Conservation (phyloP, 1,284 basidiomycete genomes). For the Cerioporus squamosus region DNA sequence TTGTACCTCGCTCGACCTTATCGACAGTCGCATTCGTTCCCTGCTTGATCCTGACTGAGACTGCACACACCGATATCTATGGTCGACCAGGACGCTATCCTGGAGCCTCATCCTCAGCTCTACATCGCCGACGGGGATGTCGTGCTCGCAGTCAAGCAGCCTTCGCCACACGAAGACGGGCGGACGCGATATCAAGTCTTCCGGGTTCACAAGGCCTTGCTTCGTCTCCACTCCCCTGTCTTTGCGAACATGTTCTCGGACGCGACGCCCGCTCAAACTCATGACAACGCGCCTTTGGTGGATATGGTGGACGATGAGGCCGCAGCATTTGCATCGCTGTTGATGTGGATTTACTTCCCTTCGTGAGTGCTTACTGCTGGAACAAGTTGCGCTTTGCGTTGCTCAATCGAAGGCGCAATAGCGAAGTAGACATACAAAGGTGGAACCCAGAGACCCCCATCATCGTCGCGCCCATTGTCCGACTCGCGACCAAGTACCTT, state of each 20-base stretch:
- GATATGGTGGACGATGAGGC: neutral
- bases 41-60: too few species aligned
- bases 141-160: too few species aligned
- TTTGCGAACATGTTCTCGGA: constrained; percentile 1
- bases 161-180: too few species aligned
- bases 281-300: neutral
- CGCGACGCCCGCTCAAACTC: neutral
- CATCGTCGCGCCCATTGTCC: constrained; percentile 35
- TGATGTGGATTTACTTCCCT: neutral
- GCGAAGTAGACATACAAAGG: neutral
- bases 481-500: constrained; percentile 67
- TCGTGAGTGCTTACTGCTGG: neutral
- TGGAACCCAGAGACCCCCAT: neutral
- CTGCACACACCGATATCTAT: too few species aligned
- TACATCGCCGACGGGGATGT: too few species aligned
- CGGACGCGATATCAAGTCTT: neutral
- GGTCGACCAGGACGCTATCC: too few species aligned
- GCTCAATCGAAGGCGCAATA: neutral
- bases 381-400: neutral
- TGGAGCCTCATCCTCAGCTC: too few species aligned
- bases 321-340: neutral
- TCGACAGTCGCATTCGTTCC: too few species aligned
- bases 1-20: too few species aligned
- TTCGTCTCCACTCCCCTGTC: neutral
- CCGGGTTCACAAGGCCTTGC: neutral